Conservation (phyloP, 345 rosid species). For the Eucalyptus polybractea region DNA sequence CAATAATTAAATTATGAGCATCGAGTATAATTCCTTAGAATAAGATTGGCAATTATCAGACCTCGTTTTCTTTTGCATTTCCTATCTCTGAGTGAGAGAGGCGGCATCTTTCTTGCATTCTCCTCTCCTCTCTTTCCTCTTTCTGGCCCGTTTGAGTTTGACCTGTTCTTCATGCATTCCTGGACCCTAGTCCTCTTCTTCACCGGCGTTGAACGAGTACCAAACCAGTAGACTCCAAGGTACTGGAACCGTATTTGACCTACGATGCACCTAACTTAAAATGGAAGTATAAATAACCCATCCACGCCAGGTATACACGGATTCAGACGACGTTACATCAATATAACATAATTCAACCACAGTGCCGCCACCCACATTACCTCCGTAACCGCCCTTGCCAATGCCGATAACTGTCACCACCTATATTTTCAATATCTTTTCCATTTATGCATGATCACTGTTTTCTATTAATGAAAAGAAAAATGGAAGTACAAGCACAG, state of each 20-base stretch:
- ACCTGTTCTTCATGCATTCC: not conserved
- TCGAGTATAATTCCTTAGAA: not conserved
- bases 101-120: not conserved
- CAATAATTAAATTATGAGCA: not conserved
- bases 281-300: not conserved
- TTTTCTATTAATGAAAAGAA: not conserved
- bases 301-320: not conserved
- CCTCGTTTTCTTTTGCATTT: not conserved
- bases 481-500: not conserved
- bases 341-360: not conserved
- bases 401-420: not conserved
- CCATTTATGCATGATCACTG: not conserved
- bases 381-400: not conserved
- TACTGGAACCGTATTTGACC: not conserved
- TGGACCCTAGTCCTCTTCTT: not conserved
- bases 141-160: not conserved
- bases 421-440: not conserved
- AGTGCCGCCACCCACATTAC: not conserved
- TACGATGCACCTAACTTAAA: not conserved
- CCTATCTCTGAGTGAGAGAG: not conserved
- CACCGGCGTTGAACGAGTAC: not conserved
- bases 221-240: not conserved
- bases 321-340: not conserved
- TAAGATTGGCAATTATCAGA: not conserved
- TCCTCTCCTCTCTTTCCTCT: not conserved